These are phyloP conservation scores for Fusarium verticillioides DNA, from an alignment of 2,329 filamentous ascomycete genomes.

Conservation along the genomic window DNA sequence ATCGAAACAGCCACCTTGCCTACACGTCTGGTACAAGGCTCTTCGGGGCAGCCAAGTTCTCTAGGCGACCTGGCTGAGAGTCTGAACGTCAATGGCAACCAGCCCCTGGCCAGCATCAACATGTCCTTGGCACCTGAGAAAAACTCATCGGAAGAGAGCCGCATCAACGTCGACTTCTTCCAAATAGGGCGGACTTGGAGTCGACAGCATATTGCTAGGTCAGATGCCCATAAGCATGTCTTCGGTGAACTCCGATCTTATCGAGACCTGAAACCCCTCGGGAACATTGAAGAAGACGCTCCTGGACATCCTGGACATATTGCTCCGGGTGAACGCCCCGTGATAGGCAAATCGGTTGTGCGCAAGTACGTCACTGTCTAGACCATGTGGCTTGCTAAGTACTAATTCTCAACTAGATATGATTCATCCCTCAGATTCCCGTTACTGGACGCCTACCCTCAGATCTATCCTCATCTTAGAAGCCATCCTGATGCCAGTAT, in stretches of 20 bases:
- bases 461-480: conserved; percentile 68
- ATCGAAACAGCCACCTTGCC: conserved; percentile 84
- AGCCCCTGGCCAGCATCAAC: conserved; percentile 79
- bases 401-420: conserved; percentile 50
- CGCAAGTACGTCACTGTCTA: conserved; percentile 39
- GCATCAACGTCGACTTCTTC: conserved; percentile 49
- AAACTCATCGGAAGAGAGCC: conserved; percentile 44
- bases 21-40: conserved; percentile 69
- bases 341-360: conserved; percentile 44
- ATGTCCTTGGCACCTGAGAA: conserved; percentile 65
- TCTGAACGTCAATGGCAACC: conserved; percentile 80
- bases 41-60: conserved; percentile 55
- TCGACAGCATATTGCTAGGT: conserved; percentile 14
- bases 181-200: conserved; percentile 39
- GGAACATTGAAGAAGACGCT: conserved; percentile 3
- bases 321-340: conserved; percentile 29
- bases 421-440: conserved; percentile 73
- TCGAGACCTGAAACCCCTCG: conserved; percentile 33
- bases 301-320: neutral
- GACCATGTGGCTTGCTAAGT: neutral
- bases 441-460: conserved; percentile 84
- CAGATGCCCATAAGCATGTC: conserved; percentile 36
- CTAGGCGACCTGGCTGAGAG: conserved; percentile 72
- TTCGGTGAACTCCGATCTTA: conserved; percentile 46
- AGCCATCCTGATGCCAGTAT: conserved; percentile 53